Evolutionary conservation across 179 eudicot species (phyloP), one percentile per base, ranked within the genome.

Genomic region (Silene vulgaris): DNA sequence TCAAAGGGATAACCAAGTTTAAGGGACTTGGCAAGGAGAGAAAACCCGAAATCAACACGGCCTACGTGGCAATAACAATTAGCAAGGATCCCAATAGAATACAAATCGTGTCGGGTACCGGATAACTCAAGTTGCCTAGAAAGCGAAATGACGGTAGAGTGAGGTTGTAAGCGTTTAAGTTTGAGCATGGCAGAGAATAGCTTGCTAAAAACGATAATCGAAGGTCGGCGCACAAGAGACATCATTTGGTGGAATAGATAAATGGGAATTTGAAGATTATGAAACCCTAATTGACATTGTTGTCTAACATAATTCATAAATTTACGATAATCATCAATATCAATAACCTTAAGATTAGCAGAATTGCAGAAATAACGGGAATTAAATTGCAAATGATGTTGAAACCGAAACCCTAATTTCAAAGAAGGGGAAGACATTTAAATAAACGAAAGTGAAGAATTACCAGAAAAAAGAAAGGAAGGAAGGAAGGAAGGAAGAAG

Each of bases 1-100:
- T 50, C 56, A 14, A 74, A 52, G 8, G 48, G 21, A 69, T 14
- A 71, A 6, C 82, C 82, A 30, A 79, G 71, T 8, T 78, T 73
- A 37, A 73, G 37, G 13, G 59, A 73, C 28, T 19, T 73, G 16
- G 72, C 81, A 3, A 78, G 30, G 43, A 73, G 45, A 20, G 81
- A 78, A 30, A 73, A 72, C n/a, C 76, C 81, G 1, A 48, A 66
- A n/a, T 62, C 66, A 3, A 62, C 66, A 26, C 66, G 5, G n/a
- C 29, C 66, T 11, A 62, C 17, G n/a, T 7, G 66, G 29, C 66
- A 78, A 35, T 56, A 48, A 48, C 56, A 48, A 48, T 48, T 48
- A 13, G 56, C 13, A 3, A 59, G 63, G 21, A n/a, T 59, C 1
- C 3, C 21, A 5, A 59, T 16, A 4, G 21, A 59, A 59, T n/a